A percentile compares a stretch with the other conserved stretches of the same genome.
phyloP scores from a whole-genome alignment of 306 rosid species.

The Pueraria montana region DNA sequence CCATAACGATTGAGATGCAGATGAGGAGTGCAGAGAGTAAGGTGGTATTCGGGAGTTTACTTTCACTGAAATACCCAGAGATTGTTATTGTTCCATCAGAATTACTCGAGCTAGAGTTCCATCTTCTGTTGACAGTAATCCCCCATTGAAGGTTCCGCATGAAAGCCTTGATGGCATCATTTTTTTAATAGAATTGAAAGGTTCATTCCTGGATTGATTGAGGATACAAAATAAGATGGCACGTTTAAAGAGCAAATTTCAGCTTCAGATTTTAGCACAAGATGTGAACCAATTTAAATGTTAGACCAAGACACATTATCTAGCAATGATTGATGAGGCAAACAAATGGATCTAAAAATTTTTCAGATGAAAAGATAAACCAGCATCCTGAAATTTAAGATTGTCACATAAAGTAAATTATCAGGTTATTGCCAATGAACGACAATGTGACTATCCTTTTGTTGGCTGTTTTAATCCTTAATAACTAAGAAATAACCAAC shows the following conservation, averaged over 20 bases:
- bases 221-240: slow-evolving; percentile 19
- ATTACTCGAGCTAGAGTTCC: too few relatives aligned
- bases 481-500: not conserved
- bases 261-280: not conserved
- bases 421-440: too few relatives aligned
- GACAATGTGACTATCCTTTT: not conserved
- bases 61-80: too few relatives aligned
- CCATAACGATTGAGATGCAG: too few relatives aligned
- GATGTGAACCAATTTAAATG: slow-evolving; percentile 1
- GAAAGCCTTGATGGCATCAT: too few relatives aligned
- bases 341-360: slow-evolving; percentile 27
- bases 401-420: not conserved
- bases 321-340: not conserved
- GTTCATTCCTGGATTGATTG: slow-evolving; percentile 72
- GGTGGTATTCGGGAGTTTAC: too few relatives aligned
- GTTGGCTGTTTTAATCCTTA: not conserved
- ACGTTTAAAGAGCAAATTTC: slow-evolving; percentile 22
- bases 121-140: too few relatives aligned
- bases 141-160: slow-evolving; percentile 83
- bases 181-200: too few relatives aligned
- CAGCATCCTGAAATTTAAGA: not conserved
- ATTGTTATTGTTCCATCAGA: too few relatives aligned
- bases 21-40: too few relatives aligned
- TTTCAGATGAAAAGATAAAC: slow-evolving; percentile 1
- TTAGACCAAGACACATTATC: not conserved